Base-by-base conservation (phyloP, 129 eudicot genomes). In the Flaveria trinervia region DNA sequence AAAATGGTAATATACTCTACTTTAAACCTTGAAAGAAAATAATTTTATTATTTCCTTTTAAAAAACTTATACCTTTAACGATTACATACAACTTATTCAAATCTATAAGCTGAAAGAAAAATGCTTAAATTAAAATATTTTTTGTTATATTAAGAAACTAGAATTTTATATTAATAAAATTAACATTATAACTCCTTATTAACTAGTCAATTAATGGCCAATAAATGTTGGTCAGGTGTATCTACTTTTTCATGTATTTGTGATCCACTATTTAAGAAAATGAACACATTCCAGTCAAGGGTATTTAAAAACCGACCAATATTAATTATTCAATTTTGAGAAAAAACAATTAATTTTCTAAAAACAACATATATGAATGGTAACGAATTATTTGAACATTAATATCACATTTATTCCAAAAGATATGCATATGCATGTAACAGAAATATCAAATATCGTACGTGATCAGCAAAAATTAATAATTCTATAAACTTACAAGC, bases 401-500 rank as follows among this genome's bases (percentile, higher is more conserved):
- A 9, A 20, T 22, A 22, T 16, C 14, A 57, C 33, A 57, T 57
- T 55, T 57, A 57, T 3, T 57, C 16, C 65, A 57, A 20, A 22
- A 57, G 23, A 10, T 20, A 57, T 57, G 65, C 12, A 57, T 20
- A 20, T 20, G 65, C 65, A 57, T 57, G 65, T 57, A 57, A 20
- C 30, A 57, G 14, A 49, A 49, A 49, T 7, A 57, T 57, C 30
- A 5, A 1, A 57, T 57, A 20, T 3, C 12, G 12, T 10, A 44
- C 48, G 57, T 52, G 23, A 52, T 5, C 10, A 57, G 9, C 28
- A 1, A 18, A 44, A 46, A 1, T 30, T 11, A 23, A n/a, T 62
- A 50, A 64, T 25, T 5, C 1, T 50, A 44, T 30, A 28, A 45
- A 85, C 97, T 89, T 84, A 92, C 97, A 26, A 92, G 90, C 22